Evolutionary conservation across 768 basidiomycete species (phyloP).

Genomic region (Mycena vitilis): DNA sequence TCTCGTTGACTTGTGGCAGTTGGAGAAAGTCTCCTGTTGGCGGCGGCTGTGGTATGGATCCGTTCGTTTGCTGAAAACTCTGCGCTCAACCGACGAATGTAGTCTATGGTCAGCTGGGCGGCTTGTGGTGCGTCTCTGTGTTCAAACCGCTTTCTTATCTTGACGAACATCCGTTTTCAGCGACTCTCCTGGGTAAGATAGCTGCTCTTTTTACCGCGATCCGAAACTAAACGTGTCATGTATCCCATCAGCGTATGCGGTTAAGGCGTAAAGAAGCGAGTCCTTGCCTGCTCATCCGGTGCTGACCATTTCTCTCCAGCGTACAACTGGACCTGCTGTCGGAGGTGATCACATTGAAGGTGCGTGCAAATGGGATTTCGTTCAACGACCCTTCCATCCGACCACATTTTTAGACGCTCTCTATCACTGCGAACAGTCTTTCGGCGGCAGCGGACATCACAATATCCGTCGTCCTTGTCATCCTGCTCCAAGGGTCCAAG

Average conservation of each 20-base stretch:
- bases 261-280: slow-evolving; percentile 17
- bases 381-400: neutral
- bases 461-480: slow-evolving; percentile 13
- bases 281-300: too few relatives aligned
- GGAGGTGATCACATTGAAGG: neutral
- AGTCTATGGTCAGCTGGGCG: slow-evolving; percentile 17
- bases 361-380: neutral
- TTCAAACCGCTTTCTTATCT: neutral
- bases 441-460: slow-evolving; percentile 10
- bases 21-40: slow-evolving; percentile 3
- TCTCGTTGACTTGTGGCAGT: neutral
- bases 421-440: neutral
- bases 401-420: neutral
- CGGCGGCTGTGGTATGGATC: slow-evolving; percentile 9
- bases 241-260: neutral
- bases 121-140: slow-evolving; percentile 7
- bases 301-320: too few relatives aligned
- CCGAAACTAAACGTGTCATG: too few relatives aligned
- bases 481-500: slow-evolving; percentile 3
- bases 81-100: neutral
- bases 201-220: too few relatives aligned
- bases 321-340: neutral
- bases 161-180: slow-evolving; percentile 3
- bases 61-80: neutral
- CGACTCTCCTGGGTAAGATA: neutral